Conservation (phyloP, 805 yeast species). For the Alloascoidea africana region DNA sequence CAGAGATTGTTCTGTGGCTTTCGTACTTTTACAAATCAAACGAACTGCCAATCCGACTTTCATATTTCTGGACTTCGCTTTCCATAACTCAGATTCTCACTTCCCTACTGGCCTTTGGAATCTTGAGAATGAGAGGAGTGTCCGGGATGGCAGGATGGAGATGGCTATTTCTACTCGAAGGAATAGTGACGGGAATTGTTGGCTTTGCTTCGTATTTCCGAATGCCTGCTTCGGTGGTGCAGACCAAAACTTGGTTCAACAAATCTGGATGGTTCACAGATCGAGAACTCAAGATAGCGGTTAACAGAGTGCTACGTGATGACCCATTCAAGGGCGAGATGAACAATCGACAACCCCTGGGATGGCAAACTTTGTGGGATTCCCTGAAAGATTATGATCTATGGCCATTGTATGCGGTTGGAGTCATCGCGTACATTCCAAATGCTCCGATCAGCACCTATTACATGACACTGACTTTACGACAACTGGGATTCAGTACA, state of each 20-base stretch:
- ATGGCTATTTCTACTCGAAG: conserved; percentile 49
- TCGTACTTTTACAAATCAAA: conserved; percentile 44
- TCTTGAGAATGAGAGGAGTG: conserved; percentile 31
- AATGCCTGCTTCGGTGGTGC: conserved; percentile 38
- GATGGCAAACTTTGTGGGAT: conserved; percentile 21
- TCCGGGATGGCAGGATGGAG: conserved; percentile 37
- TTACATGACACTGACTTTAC: conserved; percentile 33
- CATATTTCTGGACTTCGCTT: conserved; percentile 39
- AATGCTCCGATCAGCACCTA: conserved; percentile 23
- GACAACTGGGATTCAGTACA: conserved; percentile 33
- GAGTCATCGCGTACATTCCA: conserved; percentile 27
- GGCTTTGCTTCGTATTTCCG: conserved; percentile 28
- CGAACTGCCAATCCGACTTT: conserved; percentile 39
- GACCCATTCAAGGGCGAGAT: conserved; percentile 53
- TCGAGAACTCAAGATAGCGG: conserved; percentile 40
- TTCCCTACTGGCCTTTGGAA: conserved; percentile 32
- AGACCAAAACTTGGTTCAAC: conserved; percentile 27
- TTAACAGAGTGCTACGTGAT: conserved; percentile 42
- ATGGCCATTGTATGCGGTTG: conserved; percentile 37
- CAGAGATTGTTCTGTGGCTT: conserved; percentile 43
- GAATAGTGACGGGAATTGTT: conserved; percentile 32
- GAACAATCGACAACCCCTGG: conserved; percentile 43
- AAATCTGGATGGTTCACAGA: conserved; percentile 40
- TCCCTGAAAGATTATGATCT: conserved; percentile 33
- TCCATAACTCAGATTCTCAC: conserved; percentile 27